A percentile compares a stretch with the other conserved stretches of the same genome.
Evolutionary conservation across 352 stramenopile species (phyloP).

Genomic region (Phytopythium aichiense): DNA sequence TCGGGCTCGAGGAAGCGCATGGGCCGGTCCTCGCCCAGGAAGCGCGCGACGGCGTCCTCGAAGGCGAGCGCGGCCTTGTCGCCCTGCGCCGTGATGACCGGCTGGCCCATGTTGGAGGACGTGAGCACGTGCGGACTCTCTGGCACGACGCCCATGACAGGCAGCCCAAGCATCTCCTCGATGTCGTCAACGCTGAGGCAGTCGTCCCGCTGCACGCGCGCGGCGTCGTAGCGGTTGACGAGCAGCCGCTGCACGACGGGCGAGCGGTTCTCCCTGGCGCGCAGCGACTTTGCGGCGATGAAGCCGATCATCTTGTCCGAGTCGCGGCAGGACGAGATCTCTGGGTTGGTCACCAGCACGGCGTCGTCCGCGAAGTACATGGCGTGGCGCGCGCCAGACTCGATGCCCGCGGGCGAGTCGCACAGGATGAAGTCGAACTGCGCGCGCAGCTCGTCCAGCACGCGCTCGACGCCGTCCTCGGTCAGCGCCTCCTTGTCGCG

Average conservation of each 20-base stretch:
- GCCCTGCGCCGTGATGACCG: conserved; percentile 78
- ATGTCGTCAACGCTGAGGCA: conserved; percentile 90
- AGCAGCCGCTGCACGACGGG: conserved; percentile 83
- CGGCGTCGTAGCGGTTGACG: conserved; percentile 91
- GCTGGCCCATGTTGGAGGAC: conserved; percentile 92
- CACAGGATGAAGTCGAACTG: conserved; percentile 91
- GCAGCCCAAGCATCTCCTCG: conserved; percentile 90
- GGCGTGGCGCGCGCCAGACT: conserved; percentile 84
- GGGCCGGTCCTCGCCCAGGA: conserved; percentile 83
- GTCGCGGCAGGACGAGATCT: conserved; percentile 90
- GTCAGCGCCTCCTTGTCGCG: conserved; percentile 90
- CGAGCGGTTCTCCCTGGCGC: conserved; percentile 70
- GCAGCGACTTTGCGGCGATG: conserved; percentile 86
- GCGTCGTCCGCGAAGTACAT: conserved; percentile 94
- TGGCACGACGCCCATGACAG: conserved; percentile 88
- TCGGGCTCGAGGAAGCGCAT: conserved; percentile 87
- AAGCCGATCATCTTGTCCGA: conserved; percentile 96
- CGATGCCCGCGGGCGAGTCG: conserved; percentile 89
- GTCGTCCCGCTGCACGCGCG: conserved; percentile 86
- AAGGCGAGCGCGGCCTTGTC: conserved; percentile 81
- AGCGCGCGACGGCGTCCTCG: conserved; percentile 88
- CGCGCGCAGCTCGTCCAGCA: conserved; percentile 78
- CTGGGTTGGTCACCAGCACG: conserved; percentile 93
- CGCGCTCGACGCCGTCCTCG: conserved; percentile 79
- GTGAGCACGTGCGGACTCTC: conserved; percentile 89